These are phyloP conservation scores for Phyllosticta citriasiana DNA, from an alignment of 2,329 filamentous ascomycete genomes.

Conservation along the genomic window DNA sequence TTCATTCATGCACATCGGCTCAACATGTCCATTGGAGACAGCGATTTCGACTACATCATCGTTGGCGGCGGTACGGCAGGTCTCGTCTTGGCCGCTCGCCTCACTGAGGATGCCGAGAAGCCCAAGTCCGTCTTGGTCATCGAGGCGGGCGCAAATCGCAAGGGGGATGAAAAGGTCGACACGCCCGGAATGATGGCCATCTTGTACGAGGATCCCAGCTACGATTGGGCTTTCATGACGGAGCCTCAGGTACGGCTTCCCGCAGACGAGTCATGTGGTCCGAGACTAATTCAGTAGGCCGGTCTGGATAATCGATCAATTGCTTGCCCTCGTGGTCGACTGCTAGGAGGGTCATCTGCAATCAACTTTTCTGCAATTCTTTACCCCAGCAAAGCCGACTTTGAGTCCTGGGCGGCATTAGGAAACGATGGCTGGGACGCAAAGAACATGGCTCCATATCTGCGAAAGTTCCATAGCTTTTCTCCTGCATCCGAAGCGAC, in stretches of 20 bases:
- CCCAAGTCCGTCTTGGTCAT: conserved; percentile 13
- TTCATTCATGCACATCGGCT: neutral
- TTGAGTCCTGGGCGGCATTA: conserved; percentile 46
- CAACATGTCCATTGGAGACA: neutral
- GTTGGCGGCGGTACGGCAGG: conserved; percentile 14
- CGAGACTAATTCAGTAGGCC: neutral
- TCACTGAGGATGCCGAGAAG: conserved; percentile 18
- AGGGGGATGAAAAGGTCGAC: conserved; percentile 20
- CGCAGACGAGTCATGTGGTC: neutral
- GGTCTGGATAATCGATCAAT: conserved; percentile 14
- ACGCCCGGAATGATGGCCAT: conserved; percentile 16
- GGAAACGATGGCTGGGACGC: conserved; percentile 52
- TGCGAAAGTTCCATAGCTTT: conserved; percentile 18
- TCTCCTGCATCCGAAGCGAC: conserved; percentile 10
- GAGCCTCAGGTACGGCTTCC: conserved; percentile 18
- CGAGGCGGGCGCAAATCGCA: conserved; percentile 16
- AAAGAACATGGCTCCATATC: conserved; percentile 28
- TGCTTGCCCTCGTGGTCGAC: conserved; percentile 20
- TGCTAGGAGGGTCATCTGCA: conserved; percentile 29
- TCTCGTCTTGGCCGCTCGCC: conserved; percentile 12
- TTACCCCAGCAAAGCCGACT: conserved; percentile 14
- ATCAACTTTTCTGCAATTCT: conserved; percentile 20
- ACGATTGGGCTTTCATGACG: conserved; percentile 23
- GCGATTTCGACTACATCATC: conserved; percentile 6
- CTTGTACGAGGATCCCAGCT: conserved; percentile 19